Base-by-base conservation (phyloP, 331 rosid species). In the Prunus yedoensis region DNA sequence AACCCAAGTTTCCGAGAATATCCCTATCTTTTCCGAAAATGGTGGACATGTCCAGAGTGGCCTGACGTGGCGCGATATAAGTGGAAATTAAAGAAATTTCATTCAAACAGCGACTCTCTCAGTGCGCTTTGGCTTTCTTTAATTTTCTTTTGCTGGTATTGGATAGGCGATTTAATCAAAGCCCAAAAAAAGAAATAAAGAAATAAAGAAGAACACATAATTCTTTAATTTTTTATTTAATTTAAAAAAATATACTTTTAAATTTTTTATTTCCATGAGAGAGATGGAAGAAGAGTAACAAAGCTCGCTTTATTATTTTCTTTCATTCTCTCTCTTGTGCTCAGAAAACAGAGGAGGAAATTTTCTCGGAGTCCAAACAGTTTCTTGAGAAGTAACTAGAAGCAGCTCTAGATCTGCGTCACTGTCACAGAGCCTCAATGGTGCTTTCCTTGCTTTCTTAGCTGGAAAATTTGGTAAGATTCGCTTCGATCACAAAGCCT, bases 391-490 rank as follows among this genome's bases (percentile, higher is more conserved):
- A 41, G 14, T 10, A 5, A 10, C 41, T 38, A 3, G 30, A 41
- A 54, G 57, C 58, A 77, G 70, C 85, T 64, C 67, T 82, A 74
- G 85, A 87, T 87, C 88, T 77, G 84, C 80, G 81, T 76, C 65
- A 47, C 66, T 67, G 32, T 47, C 80, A 46, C 71, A 47, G 69
- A 46, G 57, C 45, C 53, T 59, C 77, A 79, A 77, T 77, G 81
- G 74, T 28, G 71, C 51, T 79, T 32, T 46, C 45, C 71, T 78
- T 21, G 57, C 70, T 63, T 73, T 43, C 75, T 67, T 38, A n/a
- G 73, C 76, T 65, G 62, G 45, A 71, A 63, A 61, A 80, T 69
- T 72, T 46, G 85, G 84, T 77, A 63, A 78, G 83, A 76, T 71
- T 78, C 64, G 45, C 53, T 62, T 77, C 21, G 66, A 72, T 72